These are phyloP conservation scores for Dryas integrifolia DNA, from an alignment of 331 rosid genomes.

Conservation along the genomic window DNA sequence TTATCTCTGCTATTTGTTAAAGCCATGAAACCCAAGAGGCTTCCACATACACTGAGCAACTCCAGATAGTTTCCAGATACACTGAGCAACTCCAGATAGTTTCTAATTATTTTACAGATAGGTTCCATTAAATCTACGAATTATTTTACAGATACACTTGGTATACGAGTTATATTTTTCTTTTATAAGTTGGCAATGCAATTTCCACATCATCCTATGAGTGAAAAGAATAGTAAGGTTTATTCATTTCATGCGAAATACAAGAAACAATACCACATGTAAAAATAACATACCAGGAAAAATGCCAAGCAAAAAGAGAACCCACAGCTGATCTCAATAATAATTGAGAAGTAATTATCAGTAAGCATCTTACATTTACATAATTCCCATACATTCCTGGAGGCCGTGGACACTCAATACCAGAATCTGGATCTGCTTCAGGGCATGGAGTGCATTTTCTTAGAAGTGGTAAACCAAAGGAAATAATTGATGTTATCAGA, in stretches of 20 bases:
- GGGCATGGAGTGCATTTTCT: constrained; percentile 91
- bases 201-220: neutral
- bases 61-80: neutral
- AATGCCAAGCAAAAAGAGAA: constrained; percentile 22
- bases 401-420: constrained; percentile 84
- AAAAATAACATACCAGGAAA: neutral
- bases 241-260: neutral
- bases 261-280: neutral
- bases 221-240: neutral
- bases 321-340: constrained; percentile 1
- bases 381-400: constrained; percentile 96
- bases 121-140: too few relatives aligned
- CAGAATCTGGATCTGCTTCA: constrained; percentile 58
- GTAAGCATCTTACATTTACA: constrained; percentile 75
- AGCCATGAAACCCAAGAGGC: neutral
- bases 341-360: neutral
- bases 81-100: neutral
- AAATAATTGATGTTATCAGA: constrained; percentile 69
- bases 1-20: neutral
- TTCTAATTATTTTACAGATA: neutral
- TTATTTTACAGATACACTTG: neutral
- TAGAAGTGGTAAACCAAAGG: constrained; percentile 92
- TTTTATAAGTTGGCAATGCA: neutral
- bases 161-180: too few relatives aligned
- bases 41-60: constrained; percentile 9